A percentile compares a stretch with the other conserved stretches of the same genome.
Conservation (phyloP, 371 early-diverging fungal species). For the Basidiobolus meristosporus region DNA sequence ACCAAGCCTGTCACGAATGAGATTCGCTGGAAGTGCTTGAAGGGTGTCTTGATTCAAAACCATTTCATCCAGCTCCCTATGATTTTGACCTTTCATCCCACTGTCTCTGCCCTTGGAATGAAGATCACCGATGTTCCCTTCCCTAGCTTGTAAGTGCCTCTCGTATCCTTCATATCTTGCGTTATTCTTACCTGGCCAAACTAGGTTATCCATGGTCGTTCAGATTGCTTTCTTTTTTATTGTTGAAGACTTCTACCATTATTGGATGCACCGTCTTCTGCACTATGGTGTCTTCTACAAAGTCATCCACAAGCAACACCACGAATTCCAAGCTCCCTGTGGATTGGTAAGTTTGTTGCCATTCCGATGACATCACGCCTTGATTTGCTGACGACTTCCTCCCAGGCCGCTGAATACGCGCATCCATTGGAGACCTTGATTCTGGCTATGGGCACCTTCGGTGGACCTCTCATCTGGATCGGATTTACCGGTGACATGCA, state of each 20-base stretch:
- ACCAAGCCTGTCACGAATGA: slow-evolving; percentile 40
- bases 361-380: neutral
- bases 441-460: slow-evolving; percentile 54
- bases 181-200: too few species aligned
- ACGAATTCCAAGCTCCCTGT: slow-evolving; percentile 81
- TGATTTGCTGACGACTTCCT: neutral
- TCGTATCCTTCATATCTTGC: too few species aligned
- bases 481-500: slow-evolving; percentile 35
- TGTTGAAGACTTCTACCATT: slow-evolving; percentile 65
- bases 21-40: slow-evolving; percentile 56
- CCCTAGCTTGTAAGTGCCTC: slow-evolving; percentile 41
- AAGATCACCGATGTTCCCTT: slow-evolving; percentile 63
- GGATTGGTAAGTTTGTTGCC: slow-evolving; percentile 24
- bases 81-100: slow-evolving; percentile 69
- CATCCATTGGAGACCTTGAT: slow-evolving; percentile 64
- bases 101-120: slow-evolving; percentile 66
- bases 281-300: slow-evolving; percentile 81
- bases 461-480: slow-evolving; percentile 49
- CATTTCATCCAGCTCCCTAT: slow-evolving; percentile 65
- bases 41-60: slow-evolving; percentile 47
- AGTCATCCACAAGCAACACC: slow-evolving; percentile 81
- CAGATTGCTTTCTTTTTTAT: slow-evolving; percentile 55
- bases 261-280: slow-evolving; percentile 68
- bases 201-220: slow-evolving; percentile 1
- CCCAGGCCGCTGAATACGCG: slow-evolving; percentile 56